These are phyloP conservation scores for Hymenoscyphus infarciens DNA, from an alignment of 2,329 filamentous ascomycete genomes.

Conservation along the genomic window DNA sequence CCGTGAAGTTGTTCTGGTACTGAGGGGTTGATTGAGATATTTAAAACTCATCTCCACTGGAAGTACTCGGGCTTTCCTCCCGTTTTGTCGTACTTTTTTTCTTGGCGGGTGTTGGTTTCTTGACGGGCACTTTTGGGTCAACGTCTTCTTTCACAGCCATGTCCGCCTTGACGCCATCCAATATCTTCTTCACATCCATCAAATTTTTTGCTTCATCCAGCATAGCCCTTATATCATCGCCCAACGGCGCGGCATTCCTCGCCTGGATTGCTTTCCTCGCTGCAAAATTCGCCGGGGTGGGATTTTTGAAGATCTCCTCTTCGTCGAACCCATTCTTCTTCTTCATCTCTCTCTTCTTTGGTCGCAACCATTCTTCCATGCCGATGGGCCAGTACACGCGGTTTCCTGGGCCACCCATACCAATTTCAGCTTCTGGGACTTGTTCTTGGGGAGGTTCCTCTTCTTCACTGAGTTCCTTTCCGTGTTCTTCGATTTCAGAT, in stretches of 20 bases:
- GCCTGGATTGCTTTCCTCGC: constrained; percentile 26
- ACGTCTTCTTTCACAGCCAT: constrained; percentile 12
- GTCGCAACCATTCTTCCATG: constrained; percentile 86
- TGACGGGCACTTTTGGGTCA: constrained; percentile 14
- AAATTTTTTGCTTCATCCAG: constrained; percentile 22
- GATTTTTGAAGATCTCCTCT: constrained; percentile 33
- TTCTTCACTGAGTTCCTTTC: constrained; percentile 35
- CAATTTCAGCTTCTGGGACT: constrained; percentile 59
- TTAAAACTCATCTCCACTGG: background rate
- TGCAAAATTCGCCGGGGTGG: constrained; percentile 31
- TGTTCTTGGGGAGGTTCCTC: constrained; percentile 39
- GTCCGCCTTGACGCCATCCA: constrained; percentile 25
- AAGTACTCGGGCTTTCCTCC: constrained; percentile 1
- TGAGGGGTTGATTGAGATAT: too few relatives aligned
- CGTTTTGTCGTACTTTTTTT: constrained; percentile 16
- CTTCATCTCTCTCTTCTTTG: constrained; percentile 68
- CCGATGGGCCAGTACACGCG: constrained; percentile 88
- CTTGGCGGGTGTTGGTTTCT: constrained; percentile 18
- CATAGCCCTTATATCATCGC: constrained; percentile 23
- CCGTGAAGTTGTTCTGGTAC: too few relatives aligned
- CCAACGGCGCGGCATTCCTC: constrained; percentile 22
- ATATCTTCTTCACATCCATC: constrained; percentile 28
- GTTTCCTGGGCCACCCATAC: constrained; percentile 79
- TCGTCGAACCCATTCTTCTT: constrained; percentile 37
- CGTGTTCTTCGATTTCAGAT: constrained; percentile 35